A percentile compares a stretch with the other conserved stretches of the same genome.
Conservation (phyloP, 192 early-diverging fungal species). For the Coemansia sp. region DNA sequence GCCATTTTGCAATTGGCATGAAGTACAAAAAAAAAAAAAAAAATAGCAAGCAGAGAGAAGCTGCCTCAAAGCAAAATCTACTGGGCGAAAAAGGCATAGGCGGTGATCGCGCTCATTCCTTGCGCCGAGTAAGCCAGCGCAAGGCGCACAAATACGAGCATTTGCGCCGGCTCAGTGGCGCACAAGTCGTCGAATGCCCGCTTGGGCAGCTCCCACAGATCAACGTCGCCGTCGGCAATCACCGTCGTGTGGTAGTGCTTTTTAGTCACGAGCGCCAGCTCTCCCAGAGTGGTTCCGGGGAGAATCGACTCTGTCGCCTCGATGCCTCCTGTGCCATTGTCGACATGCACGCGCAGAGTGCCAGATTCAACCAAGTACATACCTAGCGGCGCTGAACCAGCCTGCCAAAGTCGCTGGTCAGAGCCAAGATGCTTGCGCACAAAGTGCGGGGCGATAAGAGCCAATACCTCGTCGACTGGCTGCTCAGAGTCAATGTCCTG, state of each 20-base stretch:
- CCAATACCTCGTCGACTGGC: slow-evolving; percentile 57
- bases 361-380: slow-evolving; percentile 81
- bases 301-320: slow-evolving; percentile 77
- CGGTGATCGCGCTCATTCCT: slow-evolving; percentile 52
- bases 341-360: slow-evolving; percentile 57
- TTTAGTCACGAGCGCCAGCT: slow-evolving; percentile 75
- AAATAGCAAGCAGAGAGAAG: not conserved
- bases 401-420: slow-evolving; percentile 66
- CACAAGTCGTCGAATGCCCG: slow-evolving; percentile 66
- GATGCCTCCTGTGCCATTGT: slow-evolving; percentile 28
- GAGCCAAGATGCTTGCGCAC: slow-evolving; percentile 54
- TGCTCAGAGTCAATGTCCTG: slow-evolving; percentile 58
- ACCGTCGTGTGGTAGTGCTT: slow-evolving; percentile 59
- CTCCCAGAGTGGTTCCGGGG: slow-evolving; percentile 89
- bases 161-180: slow-evolving; percentile 65
- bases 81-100: slow-evolving; percentile 54
- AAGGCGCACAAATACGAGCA: slow-evolving; percentile 76
- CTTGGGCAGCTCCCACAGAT: slow-evolving; percentile 75
- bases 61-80: not conserved
- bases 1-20: slow-evolving; percentile 12
- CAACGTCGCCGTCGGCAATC: slow-evolving; percentile 62
- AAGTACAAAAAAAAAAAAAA: not conserved
- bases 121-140: slow-evolving; percentile 73
- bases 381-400: slow-evolving; percentile 59
- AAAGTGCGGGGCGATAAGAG: slow-evolving; percentile 66